Evolutionary conservation across 192 early-diverging fungal species (phyloP).

Genomic region (Ambispora gerdemannii): DNA sequence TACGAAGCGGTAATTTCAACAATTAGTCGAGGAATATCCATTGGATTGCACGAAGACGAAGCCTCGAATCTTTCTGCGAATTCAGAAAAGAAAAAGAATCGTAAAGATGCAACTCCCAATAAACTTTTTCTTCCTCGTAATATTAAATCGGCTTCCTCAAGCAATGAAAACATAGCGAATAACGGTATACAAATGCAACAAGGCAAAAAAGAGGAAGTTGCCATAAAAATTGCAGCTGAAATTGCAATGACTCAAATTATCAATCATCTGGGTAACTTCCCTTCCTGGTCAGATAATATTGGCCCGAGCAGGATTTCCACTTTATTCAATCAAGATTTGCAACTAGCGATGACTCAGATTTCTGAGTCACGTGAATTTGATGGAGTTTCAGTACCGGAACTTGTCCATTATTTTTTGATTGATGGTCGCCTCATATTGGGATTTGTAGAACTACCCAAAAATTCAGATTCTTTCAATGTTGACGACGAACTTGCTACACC

Average conservation of each 20-base stretch:
- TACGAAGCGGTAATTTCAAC: slow-evolving; percentile 64
- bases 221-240: slow-evolving; percentile 72
- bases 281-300: slow-evolving; percentile 57
- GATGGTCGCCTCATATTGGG: slow-evolving; percentile 67
- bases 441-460: slow-evolving; percentile 57
- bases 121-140: slow-evolving; percentile 38
- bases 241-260: slow-evolving; percentile 65
- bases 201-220: slow-evolving; percentile 33
- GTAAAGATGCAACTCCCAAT: slow-evolving; percentile 36
- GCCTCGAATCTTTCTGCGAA: slow-evolving; percentile 40
- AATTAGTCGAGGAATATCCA: slow-evolving; percentile 64
- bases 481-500: not conserved
- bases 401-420: slow-evolving; percentile 64
- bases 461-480: not conserved
- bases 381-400: slow-evolving; percentile 27
- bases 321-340: slow-evolving; percentile 59
- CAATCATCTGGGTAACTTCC: slow-evolving; percentile 71
- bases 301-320: slow-evolving; percentile 61
- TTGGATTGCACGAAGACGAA: slow-evolving; percentile 58
- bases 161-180: slow-evolving; percentile 28
- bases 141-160: slow-evolving; percentile 36
- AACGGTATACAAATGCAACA: not conserved
- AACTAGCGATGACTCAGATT: slow-evolving; percentile 28
- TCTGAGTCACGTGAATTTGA: slow-evolving; percentile 9
- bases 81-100: slow-evolving; percentile 37